Base-by-base conservation (phyloP, 208 protist genomes). In the Herpetomonas tarakana region DNA sequence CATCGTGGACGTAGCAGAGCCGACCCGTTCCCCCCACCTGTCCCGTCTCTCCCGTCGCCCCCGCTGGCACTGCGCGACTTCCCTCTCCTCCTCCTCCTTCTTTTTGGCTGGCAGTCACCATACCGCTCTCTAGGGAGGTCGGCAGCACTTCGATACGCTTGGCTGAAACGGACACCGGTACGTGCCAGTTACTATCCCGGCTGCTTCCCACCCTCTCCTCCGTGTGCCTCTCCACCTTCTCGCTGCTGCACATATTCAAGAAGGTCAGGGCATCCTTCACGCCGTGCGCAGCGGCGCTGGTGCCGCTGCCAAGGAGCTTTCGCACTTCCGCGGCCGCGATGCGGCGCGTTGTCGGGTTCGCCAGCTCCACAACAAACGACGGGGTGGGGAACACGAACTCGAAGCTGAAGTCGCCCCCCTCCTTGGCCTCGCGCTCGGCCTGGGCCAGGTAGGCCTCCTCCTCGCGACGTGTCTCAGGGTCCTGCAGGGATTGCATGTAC, bases 381-480 rank as follows among this genome's bases (percentile, higher is more conserved):
- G 88, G 66, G 0, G 51, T 68, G 0, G 91, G 91, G 47, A 96
- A 96, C 35, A 96, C 76, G 65, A 96, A 96, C 47, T 93, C 84
- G 68, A 94, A 96, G 71, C 76, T 92, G 76, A 86, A 89, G 64
- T 97, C 88, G 28, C 91, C 91, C 35, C 76, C 80, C 50, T 88
- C 80, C 27, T 78, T 72, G 2, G 91, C 91, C 65, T 94, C 85
- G 0, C 74, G 74, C 54, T 97, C 91, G 6, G 86, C 86, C 68
- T 97, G 88, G 65, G 76, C 71, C 1, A 97, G 63, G 67, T 97
- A 97, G 1, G 74, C 88, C 78, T 97, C 86, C 74, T 97, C 88
- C 70, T 97, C 88, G 1, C 72, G 61, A 2, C 82, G 84, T 9
- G 83, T 91, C 50, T 93, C 82, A 2, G 91, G 91, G 65, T 96